Evolutionary conservation across 345 rosid species (phyloP).

Genomic region (Ceriops zippeliana): DNA sequence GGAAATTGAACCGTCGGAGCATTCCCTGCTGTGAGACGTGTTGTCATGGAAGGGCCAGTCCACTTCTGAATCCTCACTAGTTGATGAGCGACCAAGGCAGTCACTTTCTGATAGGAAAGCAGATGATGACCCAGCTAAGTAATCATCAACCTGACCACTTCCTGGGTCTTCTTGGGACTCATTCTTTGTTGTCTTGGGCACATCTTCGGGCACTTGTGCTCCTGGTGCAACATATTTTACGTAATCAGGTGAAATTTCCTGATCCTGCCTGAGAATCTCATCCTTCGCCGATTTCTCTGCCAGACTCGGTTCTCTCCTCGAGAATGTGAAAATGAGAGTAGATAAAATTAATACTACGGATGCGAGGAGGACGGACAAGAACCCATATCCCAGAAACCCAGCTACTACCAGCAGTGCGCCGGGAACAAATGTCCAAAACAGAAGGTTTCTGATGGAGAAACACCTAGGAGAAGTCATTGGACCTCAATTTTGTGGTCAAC

Average conservation of each 20-base stretch:
- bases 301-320: slow-evolving; percentile 18
- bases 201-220: slow-evolving; percentile 4
- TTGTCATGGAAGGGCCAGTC: slow-evolving; percentile 35
- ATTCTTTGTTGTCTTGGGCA: background rate
- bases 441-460: slow-evolving; percentile 28
- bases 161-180: background rate
- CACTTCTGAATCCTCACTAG: slow-evolving; percentile 44
- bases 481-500: slow-evolving; percentile 21
- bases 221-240: background rate
- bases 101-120: slow-evolving; percentile 34
- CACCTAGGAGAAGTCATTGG: slow-evolving; percentile 26
- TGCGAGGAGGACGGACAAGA: slow-evolving; percentile 29
- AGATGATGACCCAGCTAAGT: slow-evolving; percentile 2
- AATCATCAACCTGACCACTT: background rate
- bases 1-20: slow-evolving; percentile 51
- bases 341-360: slow-evolving; percentile 33
- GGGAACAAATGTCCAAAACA: slow-evolving; percentile 30
- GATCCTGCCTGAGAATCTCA: slow-evolving; percentile 13
- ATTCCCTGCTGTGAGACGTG: slow-evolving; percentile 32
- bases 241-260: background rate
- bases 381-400: slow-evolving; percentile 30
- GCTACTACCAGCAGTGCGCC: slow-evolving; percentile 18
- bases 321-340: slow-evolving; percentile 22
- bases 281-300: slow-evolving; percentile 12
- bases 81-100: slow-evolving; percentile 23